Evolutionary conservation across 768 basidiomycete genomes (phyloP), one percentile per base, ranked within the genome.

Genomic region (Auricularia heimuer): DNA sequence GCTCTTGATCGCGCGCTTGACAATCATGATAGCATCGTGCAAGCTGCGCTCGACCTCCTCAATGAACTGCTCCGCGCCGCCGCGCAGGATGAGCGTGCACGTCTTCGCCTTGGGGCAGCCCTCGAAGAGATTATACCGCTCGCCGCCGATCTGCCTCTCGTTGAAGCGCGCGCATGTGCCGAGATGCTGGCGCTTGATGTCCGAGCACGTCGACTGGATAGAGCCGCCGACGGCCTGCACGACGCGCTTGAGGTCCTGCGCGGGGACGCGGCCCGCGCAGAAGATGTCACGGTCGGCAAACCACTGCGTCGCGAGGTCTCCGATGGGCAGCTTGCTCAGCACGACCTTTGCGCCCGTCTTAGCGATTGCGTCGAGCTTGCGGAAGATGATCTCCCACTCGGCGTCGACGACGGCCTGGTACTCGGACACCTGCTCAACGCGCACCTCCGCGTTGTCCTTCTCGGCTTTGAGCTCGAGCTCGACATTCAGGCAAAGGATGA

Each of bases 21-120:
- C 97, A n/a, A 99, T 95, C 95, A 98, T 98, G 71, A 98, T 93
- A 1, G 96, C 95, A 73, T 99, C 97, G 72, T 99, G 96, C 69
- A 99, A 77, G 84, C 92, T 94, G 65, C 97, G 80, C 76, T 98
- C 96, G 7, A 98, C 95, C 75, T 98, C 97, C 73, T 94, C 94
- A 67, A 98, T 98, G 76, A 99, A 98, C 74, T 99, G 97, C 72
- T 98, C 95, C 0, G 97, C 97, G 35, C 97, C 97, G 65, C 97
- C 97, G 63, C 97, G 84, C 66, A 99, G 85, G 29, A 99, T 75
- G 6, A 99, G 77, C 16, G 97, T 98, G 74, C 97, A 98, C 0
- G 96, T 98, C 77, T 93, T 94, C 10, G 96, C 91, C 75, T 90
- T 88, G 37, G 93, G 85, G 74, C 95, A 98, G 61, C 89, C 87